Percentiles rank a stretch among this genome's conserved stretches.
Evolutionary conservation across 1,284 basidiomycete genomes (phyloP).

Genomic region (Heterobasidion irregulare): DNA sequence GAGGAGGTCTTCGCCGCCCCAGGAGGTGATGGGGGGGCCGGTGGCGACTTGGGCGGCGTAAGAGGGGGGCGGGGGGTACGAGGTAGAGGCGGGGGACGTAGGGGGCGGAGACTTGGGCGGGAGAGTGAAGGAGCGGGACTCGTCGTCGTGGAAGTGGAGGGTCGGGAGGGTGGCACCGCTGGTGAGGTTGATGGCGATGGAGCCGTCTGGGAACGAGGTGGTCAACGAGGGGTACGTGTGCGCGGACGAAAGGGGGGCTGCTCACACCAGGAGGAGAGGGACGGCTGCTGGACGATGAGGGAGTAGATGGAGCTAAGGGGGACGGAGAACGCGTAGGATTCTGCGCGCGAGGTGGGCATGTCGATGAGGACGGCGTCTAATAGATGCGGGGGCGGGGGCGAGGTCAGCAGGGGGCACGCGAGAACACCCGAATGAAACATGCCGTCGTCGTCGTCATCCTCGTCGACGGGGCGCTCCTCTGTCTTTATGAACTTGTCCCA

Average conservation of each 20-base stretch:
- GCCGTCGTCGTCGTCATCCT: constrained; percentile 67
- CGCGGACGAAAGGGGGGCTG: constrained; percentile 17
- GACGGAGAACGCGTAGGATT: constrained; percentile 93
- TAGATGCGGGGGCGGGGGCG: background rate
- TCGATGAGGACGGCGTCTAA: constrained; percentile 74
- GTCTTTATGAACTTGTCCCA: constrained; percentile 83
- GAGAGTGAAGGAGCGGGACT: constrained; percentile 70
- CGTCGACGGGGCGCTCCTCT: constrained; percentile 51
- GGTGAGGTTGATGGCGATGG: constrained; percentile 76
- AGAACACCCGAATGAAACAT: constrained; percentile 13
- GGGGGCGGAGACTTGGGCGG: constrained; percentile 31
- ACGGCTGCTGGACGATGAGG: constrained; percentile 78
- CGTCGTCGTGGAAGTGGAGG: constrained; percentile 94
- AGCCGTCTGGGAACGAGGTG: constrained; percentile 43
- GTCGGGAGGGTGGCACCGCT: constrained; percentile 88
- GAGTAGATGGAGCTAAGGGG: constrained; percentile 88
- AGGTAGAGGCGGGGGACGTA: constrained; percentile 23
- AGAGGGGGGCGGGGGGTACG: constrained; percentile 59
- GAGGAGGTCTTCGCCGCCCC: constrained; percentile 85
- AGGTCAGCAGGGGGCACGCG: constrained; percentile 6
- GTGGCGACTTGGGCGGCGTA: constrained; percentile 23
- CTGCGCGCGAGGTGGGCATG: constrained; percentile 65
- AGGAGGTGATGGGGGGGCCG: constrained; percentile 38
- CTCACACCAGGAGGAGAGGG: constrained; percentile 83
- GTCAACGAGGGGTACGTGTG: constrained; percentile 1